Evolutionary conservation across 2,329 filamentous ascomycete species (phyloP).

Genomic region (Aspergillus puulaauensis): DNA sequence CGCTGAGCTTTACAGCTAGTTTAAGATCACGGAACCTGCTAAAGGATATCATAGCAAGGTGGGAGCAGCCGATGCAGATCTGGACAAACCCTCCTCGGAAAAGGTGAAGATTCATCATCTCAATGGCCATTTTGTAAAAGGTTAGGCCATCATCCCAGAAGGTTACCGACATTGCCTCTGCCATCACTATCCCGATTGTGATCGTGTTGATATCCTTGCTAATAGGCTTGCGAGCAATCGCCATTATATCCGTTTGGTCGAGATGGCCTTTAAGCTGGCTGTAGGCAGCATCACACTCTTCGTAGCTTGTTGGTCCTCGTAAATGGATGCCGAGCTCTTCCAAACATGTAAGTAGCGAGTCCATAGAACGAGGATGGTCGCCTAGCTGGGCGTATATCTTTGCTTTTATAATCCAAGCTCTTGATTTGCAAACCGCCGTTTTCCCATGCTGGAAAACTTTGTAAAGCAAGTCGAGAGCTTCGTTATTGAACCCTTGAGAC

Average conservation of each 20-base stretch:
- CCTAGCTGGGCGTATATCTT: constrained; percentile 74
- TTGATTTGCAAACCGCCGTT: constrained; percentile 74
- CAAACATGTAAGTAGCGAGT: constrained; percentile 69
- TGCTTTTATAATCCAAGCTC: constrained; percentile 79
- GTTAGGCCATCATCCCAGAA: constrained; percentile 61
- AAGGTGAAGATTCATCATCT: constrained; percentile 57
- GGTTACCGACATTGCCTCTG: constrained; percentile 58
- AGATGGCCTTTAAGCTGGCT: constrained; percentile 61
- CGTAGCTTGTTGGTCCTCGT: constrained; percentile 65
- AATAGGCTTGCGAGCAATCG: constrained; percentile 38
- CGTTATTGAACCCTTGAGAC: constrained; percentile 69
- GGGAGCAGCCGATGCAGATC: constrained; percentile 58
- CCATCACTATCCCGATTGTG: constrained; percentile 54
- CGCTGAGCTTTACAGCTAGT: constrained; percentile 54
- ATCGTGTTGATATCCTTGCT: constrained; percentile 44
- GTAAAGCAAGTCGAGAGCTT: constrained; percentile 67
- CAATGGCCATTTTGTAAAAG: constrained; percentile 61
- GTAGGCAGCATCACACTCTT: constrained; percentile 77
- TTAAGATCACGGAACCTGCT: constrained; percentile 59
- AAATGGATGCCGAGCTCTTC: constrained; percentile 67
- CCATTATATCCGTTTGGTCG: constrained; percentile 54
- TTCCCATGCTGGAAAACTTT: constrained; percentile 70
- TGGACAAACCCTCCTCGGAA: constrained; percentile 57
- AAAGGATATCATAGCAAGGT: constrained; percentile 57
- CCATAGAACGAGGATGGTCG: constrained; percentile 67